Conservation (phyloP, 371 early-diverging fungal species). For the Apophysomyces variabilis region DNA sequence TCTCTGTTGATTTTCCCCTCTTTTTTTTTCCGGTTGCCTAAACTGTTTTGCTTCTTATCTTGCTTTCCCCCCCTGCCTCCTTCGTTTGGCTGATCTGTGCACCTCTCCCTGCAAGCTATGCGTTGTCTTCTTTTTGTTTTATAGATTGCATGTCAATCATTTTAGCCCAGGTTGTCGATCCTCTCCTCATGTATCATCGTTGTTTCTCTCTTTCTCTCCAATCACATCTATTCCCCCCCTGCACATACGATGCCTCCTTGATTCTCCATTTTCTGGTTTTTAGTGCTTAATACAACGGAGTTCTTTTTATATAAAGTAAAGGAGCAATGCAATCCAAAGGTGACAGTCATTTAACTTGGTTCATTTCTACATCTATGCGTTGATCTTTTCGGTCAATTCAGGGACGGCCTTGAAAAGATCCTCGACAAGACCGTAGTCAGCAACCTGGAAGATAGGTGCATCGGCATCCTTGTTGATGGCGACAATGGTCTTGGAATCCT, state of each 20-base stretch:
- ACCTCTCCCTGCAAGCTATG: neutral
- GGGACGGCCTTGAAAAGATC: constrained; percentile 95
- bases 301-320: neutral
- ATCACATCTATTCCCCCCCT: neutral
- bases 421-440: constrained; percentile 96
- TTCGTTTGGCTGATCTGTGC: neutral
- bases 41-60: neutral
- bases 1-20: neutral
- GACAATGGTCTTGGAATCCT: constrained; percentile 97
- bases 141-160: too few relatives aligned
- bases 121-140: neutral
- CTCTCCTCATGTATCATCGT: neutral
- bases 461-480: constrained; percentile 99
- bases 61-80: neutral
- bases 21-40: too few relatives aligned
- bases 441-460: constrained; percentile 97
- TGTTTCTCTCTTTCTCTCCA: neutral
- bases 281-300: neutral
- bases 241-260: neutral
- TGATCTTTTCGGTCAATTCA: constrained; percentile 90
- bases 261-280: constrained; percentile 1
- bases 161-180: too few relatives aligned
- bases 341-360: neutral
- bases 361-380: constrained; percentile 27
- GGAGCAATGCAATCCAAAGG: constrained; percentile 1